Evolutionary conservation across 495 filamentous ascomycete genomes (phyloP).

Genomic region (Astrothelium macrocarpum): DNA sequence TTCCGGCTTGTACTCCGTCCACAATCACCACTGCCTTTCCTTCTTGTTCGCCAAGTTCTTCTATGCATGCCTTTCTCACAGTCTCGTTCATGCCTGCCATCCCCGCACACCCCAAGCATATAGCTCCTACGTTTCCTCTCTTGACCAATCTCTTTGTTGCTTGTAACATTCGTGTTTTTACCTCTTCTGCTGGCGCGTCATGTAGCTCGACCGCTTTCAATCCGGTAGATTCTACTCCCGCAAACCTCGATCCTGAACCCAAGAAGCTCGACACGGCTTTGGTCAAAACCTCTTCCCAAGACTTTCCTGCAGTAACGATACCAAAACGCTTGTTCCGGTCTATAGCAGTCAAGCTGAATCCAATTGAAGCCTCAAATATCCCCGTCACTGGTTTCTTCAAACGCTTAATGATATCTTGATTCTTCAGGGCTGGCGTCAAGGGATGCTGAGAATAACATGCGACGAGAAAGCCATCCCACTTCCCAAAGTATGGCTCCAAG

Average conservation of each 20-base stretch:
- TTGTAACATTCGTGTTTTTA: slow-evolving; percentile 55
- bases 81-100: slow-evolving; percentile 84
- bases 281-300: slow-evolving; percentile 66
- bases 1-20: slow-evolving; percentile 75
- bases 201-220: slow-evolving; percentile 76
- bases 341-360: slow-evolving; percentile 44
- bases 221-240: slow-evolving; percentile 75
- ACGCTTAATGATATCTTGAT: slow-evolving; percentile 29
- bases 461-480: slow-evolving; percentile 69
- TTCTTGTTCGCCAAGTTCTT: slow-evolving; percentile 50
- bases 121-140: slow-evolving; percentile 49
- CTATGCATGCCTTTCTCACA: slow-evolving; percentile 58
- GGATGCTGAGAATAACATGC: slow-evolving; percentile 88
- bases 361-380: slow-evolving; percentile 77
- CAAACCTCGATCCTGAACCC: slow-evolving; percentile 45
- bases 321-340: slow-evolving; percentile 56
- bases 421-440: slow-evolving; percentile 53
- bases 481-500: slow-evolving; percentile 40
- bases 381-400: slow-evolving; percentile 56
- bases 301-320: slow-evolving; percentile 78
- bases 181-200: slow-evolving; percentile 49
- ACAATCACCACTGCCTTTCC: slow-evolving; percentile 59
- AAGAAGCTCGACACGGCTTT: slow-evolving; percentile 49
- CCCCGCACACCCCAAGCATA: slow-evolving; percentile 76
- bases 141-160: slow-evolving; percentile 52